These are phyloP conservation scores for Anastatica hierochuntica DNA, from an alignment of 345 rosid species.

Conservation along the genomic window DNA sequence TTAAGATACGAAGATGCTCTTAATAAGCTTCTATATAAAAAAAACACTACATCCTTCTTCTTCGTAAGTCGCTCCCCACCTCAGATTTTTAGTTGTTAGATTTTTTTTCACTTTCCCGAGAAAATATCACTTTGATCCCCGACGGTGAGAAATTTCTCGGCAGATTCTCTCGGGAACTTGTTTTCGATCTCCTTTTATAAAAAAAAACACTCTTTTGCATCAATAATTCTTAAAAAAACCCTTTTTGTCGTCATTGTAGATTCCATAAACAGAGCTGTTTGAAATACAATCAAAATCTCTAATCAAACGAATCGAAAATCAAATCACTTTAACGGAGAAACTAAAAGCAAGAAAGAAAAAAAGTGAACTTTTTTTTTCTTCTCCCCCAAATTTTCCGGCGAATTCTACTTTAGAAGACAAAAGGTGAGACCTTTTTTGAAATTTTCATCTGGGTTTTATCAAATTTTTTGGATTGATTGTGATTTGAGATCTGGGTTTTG, in stretches of 20 bases:
- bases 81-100: too few relatives aligned
- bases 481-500: constrained; percentile 12
- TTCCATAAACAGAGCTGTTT: constrained; percentile 15
- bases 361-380: too few relatives aligned
- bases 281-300: constrained; percentile 1
- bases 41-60: too few relatives aligned
- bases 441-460: constrained; percentile 6
- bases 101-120: too few relatives aligned
- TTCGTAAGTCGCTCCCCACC: too few relatives aligned
- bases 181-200: not conserved
- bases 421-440: constrained; percentile 24
- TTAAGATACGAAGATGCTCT: too few relatives aligned
- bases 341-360: not conserved
- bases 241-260: constrained; percentile 14
- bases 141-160: constrained; percentile 16
- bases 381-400: not conserved
- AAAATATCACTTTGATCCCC: too few relatives aligned
- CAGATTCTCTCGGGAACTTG: constrained; percentile 15
- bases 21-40: too few relatives aligned
- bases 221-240: constrained; percentile 9
- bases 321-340: not conserved
- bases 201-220: not conserved
- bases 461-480: not conserved
- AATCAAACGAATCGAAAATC: constrained; percentile 8
- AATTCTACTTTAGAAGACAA: constrained; percentile 15